phyloP scores from a whole-genome alignment of 2,329 filamentous ascomycete genomes.

The Fusarium sp. region DNA sequence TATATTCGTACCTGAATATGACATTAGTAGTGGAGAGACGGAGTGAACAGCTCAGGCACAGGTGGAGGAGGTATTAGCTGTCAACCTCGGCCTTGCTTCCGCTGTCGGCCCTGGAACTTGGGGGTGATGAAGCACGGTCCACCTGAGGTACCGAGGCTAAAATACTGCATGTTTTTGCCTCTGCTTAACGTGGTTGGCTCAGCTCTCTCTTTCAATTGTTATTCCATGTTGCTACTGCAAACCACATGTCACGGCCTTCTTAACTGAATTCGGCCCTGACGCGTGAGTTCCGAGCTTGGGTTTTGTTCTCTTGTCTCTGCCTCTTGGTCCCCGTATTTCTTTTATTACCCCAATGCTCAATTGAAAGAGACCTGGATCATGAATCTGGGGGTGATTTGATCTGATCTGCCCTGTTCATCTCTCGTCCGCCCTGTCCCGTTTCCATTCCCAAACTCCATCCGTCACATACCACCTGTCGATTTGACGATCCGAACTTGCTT shows the following conservation, averaged over 20 bases:
- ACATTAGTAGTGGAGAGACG: no score
- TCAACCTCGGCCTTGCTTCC: conserved; percentile 25
- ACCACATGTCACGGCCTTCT: conserved; percentile 48
- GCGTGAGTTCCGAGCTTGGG: conserved; percentile 43
- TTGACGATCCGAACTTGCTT: conserved; percentile 12
- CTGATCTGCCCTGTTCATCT: conserved; percentile 30
- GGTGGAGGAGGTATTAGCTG: neutral
- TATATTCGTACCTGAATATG: neutral
- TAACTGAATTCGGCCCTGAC: conserved; percentile 45
- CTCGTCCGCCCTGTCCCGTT: conserved; percentile 17
- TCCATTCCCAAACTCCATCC: conserved; percentile 10
- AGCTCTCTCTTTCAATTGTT: conserved; percentile 22
- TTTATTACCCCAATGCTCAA: conserved; percentile 26
- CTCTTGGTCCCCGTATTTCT: conserved; percentile 26
- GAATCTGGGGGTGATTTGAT: conserved; percentile 42
- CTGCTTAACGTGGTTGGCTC: conserved; percentile 27
- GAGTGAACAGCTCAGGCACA: neutral
- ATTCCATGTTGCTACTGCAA: conserved; percentile 19
- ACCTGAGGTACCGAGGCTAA: conserved; percentile 47
- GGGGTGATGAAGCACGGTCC: conserved; percentile 30
- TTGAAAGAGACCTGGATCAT: conserved; percentile 27
- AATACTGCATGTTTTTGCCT: conserved; percentile 32
- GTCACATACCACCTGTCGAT: conserved; percentile 27
- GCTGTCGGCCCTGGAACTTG: conserved; percentile 34
- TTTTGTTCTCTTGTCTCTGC: conserved; percentile 22